Evolutionary conservation across 2,329 filamentous ascomycete species (phyloP).

Genomic region (Neocatenulostroma microsporum): DNA sequence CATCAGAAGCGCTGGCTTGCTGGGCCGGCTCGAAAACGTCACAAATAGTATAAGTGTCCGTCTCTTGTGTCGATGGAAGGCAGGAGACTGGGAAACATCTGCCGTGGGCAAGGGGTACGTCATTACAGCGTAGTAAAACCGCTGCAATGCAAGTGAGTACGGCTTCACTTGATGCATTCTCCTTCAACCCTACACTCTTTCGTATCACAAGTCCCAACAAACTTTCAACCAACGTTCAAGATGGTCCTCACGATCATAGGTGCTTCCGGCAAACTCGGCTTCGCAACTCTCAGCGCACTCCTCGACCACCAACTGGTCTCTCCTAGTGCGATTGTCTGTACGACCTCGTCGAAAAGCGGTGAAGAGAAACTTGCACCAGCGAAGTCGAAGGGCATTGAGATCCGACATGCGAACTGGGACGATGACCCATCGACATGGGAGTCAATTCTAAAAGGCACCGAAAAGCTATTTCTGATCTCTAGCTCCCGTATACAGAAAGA

Average conservation of each 20-base stretch:
- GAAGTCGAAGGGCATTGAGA: slow-evolving; percentile 20
- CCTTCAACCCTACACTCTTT: too few species aligned
- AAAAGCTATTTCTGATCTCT: slow-evolving; percentile 40
- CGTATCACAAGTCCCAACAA: too few species aligned
- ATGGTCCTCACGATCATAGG: slow-evolving; percentile 34
- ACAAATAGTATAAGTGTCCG: too few species aligned
- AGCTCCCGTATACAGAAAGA: slow-evolving; percentile 38
- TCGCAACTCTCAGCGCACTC: slow-evolving; percentile 36
- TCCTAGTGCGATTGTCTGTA: slow-evolving; percentile 31
- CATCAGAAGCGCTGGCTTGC: too few species aligned
- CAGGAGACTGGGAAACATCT: too few species aligned
- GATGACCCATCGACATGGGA: slow-evolving; percentile 26
- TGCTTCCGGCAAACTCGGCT: slow-evolving; percentile 40
- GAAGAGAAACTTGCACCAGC: slow-evolving; percentile 19
- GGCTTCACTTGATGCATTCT: too few species aligned
- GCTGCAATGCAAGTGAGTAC: too few species aligned
- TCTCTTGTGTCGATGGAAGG: too few species aligned
- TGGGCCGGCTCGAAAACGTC: too few species aligned
- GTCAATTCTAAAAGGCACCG: slow-evolving; percentile 31
- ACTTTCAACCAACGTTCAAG: too few species aligned
- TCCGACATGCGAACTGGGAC: slow-evolving; percentile 36
- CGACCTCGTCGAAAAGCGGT: slow-evolving; percentile 28
- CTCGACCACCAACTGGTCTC: slow-evolving; percentile 35
- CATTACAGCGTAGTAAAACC: too few species aligned
- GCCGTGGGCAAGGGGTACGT: too few species aligned